Base-by-base conservation (phyloP, 1,139 yeast genomes). In the Debaryomyces subglobosus region DNA sequence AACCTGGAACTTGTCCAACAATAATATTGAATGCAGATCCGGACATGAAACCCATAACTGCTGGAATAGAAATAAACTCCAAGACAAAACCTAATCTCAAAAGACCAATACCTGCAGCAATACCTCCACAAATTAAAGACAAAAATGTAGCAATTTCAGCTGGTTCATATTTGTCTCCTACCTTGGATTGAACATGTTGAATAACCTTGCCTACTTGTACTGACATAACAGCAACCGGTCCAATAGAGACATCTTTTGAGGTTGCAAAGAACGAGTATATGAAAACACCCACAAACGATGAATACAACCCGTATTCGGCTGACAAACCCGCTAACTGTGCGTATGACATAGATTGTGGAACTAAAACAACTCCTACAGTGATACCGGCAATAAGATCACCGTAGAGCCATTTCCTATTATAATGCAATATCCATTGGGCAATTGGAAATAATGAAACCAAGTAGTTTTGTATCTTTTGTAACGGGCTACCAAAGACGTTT, bases 221-320 rank as follows among this genome's bases (percentile, higher is more conserved):
- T 12, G 96, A 89, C 97, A 92, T 91, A 52, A 92, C 97, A 2
- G 98, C 98, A 35, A 92, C 98, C 5, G 98, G 97, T 29, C 97
- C 98, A 60, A 92, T 91, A 53, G 95, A 87, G 40, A 92, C 96
- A 75, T 92, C 98, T 69, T 91, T 92, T 16, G 96, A 88, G 15
- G 97, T 92, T 13, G 97, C 98, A 66, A 92, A 92, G 60, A 91
- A 81, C 43, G 96, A 86, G 66, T 92, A 92, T 49, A 88, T 82
- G 64, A 90, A 81, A 15, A 91, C 96, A 62, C 98, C 98, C 44
- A 92, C 87, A 62, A 92, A 92, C 0, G 96, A 88, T 23, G 97
- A 89, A 69, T 92, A 92, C 45, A 92, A 78, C 45, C 98, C 98
- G 58, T 84, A 91, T 66, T 91, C 86, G 5, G 96, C 84, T 5